phyloP scores from a whole-genome alignment of 1,284 basidiomycete species.

The Vanrija sp. region DNA sequence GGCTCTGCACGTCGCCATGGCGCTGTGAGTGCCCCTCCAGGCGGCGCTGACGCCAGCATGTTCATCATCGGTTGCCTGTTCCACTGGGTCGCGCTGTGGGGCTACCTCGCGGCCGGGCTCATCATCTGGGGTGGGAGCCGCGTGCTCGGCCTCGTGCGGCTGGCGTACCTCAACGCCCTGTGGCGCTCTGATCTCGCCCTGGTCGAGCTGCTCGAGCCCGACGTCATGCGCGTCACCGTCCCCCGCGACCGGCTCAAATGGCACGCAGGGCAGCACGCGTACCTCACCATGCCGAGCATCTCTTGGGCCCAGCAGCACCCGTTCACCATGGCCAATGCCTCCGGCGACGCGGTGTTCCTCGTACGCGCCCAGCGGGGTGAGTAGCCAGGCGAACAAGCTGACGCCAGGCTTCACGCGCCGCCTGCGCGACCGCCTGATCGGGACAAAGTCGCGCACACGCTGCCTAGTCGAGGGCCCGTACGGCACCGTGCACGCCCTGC shows the following conservation, averaged over 20 bases:
- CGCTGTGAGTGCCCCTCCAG: no score
- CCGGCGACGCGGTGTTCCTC: conserved; percentile 50
- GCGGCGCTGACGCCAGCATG: conserved; percentile 12
- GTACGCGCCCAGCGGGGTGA: conserved; percentile 45
- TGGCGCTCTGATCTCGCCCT: conserved; percentile 24
- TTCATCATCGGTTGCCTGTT: conserved; percentile 20
- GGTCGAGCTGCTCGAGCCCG: conserved; percentile 52
- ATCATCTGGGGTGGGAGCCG: conserved; percentile 63
- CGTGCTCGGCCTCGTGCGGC: conserved; percentile 54
- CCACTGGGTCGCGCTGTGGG: conserved; percentile 13
- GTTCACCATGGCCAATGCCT: conserved; percentile 54
- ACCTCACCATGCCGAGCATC: conserved; percentile 54
- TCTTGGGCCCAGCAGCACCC: conserved; percentile 57
- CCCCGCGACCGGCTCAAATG: conserved; percentile 51
- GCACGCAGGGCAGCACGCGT: conserved; percentile 57
- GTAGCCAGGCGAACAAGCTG: conserved; percentile 16
- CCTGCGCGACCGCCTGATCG: conserved; percentile 20
- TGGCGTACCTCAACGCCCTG: conserved; percentile 54
- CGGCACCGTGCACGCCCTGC: conserved; percentile 22
- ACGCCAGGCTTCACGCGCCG: conserved; percentile 52
- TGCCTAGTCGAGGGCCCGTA: conserved; percentile 44
- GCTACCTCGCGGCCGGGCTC: conserved; percentile 4
- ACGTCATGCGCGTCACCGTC: conserved; percentile 55
- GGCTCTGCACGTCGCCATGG: conserved; percentile 52
- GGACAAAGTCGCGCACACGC: conserved; percentile 24